phyloP scores from a whole-genome alignment of 1,139 yeast genomes.

The Yamadazyma diospyri region DNA sequence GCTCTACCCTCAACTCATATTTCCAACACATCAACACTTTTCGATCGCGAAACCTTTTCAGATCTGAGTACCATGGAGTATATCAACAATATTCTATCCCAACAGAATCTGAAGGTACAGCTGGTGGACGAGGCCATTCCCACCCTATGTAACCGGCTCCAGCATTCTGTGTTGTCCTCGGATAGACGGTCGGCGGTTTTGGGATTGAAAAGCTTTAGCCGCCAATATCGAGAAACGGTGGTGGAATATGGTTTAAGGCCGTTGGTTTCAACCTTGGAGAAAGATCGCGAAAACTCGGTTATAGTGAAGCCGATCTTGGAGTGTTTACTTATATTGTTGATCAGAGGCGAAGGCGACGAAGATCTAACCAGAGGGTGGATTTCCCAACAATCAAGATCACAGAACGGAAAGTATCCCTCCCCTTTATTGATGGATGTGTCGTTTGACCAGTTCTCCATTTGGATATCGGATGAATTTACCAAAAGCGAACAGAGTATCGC shows the following conservation, averaged over 20 bases:
- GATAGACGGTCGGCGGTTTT: constrained; percentile 91
- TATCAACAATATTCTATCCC: constrained; percentile 35
- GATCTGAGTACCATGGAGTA: constrained; percentile 43
- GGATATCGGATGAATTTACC: constrained; percentile 94
- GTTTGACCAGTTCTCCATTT: constrained; percentile 82
- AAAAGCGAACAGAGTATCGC: constrained; percentile 61
- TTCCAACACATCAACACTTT: too few species aligned
- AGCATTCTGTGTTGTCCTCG: constrained; percentile 75
- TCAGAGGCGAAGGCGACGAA: constrained; percentile 58
- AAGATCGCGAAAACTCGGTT: constrained; percentile 65
- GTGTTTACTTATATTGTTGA: constrained; percentile 76
- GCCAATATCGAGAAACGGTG: constrained; percentile 87
- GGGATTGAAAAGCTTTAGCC: constrained; percentile 83
- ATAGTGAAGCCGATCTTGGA: constrained; percentile 83
- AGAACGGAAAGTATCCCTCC: constrained; percentile 79
- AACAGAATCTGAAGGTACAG: constrained; percentile 40
- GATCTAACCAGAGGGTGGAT: constrained; percentile 67
- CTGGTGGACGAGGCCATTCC: constrained; percentile 85
- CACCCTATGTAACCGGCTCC: constrained; percentile 81
- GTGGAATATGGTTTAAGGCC: constrained; percentile 86
- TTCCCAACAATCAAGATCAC: constrained; percentile 71
- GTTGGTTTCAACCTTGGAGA: constrained; percentile 60
- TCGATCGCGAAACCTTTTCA: too few species aligned
- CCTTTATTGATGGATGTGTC: constrained; percentile 62
- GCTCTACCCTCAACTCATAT: too few species aligned